These are phyloP conservation scores for Cercophora newfieldiana DNA, from an alignment of 495 filamentous ascomycete species.

Conservation along the genomic window DNA sequence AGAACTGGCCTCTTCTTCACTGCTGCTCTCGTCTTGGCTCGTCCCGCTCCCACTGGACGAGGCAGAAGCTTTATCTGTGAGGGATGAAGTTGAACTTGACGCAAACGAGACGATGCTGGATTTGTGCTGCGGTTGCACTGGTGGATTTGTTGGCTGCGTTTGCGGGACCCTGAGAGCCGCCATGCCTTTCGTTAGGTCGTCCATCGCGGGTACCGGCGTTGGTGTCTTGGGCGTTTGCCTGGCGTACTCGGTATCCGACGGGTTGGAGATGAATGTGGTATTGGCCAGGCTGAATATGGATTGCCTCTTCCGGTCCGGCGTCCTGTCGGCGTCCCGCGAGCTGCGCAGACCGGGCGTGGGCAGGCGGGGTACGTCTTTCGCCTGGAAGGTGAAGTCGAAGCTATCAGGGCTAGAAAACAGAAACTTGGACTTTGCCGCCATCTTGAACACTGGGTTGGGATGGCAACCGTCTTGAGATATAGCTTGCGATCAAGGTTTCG, in stretches of 20 bases:
- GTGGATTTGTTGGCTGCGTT: background rate
- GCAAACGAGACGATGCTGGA: background rate
- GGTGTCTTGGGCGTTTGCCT: background rate
- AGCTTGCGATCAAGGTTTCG: background rate
- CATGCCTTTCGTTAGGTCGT: background rate
- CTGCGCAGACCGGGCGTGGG: background rate
- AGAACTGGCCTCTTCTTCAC: background rate
- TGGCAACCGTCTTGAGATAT: background rate
- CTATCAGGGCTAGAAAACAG: background rate
- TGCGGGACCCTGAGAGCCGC: background rate
- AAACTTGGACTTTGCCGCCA: background rate
- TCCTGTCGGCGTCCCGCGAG: background rate
- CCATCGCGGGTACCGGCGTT: background rate
- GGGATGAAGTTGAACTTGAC: background rate
- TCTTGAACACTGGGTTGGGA: background rate
- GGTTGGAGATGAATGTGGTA: conserved; percentile 21
- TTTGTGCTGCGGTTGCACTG: background rate
- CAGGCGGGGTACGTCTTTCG: background rate
- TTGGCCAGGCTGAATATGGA: conserved; percentile 21
- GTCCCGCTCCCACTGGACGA: background rate
- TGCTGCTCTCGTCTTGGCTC: background rate
- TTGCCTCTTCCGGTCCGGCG: background rate
- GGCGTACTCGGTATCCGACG: background rate
- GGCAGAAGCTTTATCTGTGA: background rate
- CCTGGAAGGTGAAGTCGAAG: background rate